Conservation (phyloP, 441 rosid genomes). For the Gossypium laxum region DNA sequence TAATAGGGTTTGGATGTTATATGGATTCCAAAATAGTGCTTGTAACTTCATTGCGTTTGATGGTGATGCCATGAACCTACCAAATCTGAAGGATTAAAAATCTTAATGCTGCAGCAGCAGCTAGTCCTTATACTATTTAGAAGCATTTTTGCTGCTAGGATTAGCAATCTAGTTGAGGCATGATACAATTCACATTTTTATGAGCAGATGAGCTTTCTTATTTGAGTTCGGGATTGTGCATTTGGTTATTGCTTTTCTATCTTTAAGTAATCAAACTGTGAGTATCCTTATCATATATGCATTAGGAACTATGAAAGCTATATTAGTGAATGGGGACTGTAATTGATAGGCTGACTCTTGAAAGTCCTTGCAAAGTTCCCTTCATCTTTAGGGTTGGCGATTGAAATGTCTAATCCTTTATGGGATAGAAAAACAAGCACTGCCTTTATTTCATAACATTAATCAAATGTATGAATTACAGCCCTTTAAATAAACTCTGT, state of each 20-base stretch:
- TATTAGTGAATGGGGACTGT: neutral
- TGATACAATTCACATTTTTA: neutral
- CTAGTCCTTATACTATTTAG: neutral
- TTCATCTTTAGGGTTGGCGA: neutral
- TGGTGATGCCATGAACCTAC: neutral
- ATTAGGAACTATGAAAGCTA: neutral
- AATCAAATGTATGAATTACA: neutral
- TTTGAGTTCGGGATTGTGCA: neutral
- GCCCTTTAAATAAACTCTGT: neutral
- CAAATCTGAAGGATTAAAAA: neutral
- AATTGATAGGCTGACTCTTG: neutral
- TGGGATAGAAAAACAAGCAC: neutral
- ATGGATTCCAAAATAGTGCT: neutral
- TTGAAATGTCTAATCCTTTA: neutral
- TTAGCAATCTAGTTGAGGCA: neutral
- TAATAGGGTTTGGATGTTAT: neutral
- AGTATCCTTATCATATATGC: neutral
- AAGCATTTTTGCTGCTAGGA: neutral
- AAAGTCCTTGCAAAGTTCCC: neutral
- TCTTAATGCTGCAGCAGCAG: neutral
- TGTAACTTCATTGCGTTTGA: neutral
- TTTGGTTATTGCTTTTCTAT: conserved; percentile 1
- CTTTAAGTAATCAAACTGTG: neutral
- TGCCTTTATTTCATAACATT: neutral
- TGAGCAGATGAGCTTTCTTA: neutral